phyloP scores from a whole-genome alignment of 1,284 basidiomycete species.

The Xanthoconium separans region DNA sequence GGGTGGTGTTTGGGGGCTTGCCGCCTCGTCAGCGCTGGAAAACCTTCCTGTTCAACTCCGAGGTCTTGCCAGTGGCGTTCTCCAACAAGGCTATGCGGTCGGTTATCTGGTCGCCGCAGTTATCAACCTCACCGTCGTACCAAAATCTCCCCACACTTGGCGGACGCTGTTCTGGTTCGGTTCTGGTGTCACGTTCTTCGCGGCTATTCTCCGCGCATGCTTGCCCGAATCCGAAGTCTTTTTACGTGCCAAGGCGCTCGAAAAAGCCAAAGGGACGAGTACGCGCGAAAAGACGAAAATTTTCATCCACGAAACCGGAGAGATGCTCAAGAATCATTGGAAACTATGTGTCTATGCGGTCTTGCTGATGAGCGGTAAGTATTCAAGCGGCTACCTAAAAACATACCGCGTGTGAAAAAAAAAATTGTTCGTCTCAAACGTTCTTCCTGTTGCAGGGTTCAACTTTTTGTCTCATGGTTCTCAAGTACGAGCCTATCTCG shows the following conservation, averaged over 20 bases:
- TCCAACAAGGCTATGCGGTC: constrained; percentile 81
- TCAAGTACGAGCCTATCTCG: constrained; percentile 41
- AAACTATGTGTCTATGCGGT: constrained; percentile 82
- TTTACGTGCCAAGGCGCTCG: constrained; percentile 54
- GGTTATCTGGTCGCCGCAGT: constrained; percentile 65
- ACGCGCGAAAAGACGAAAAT: constrained; percentile 59
- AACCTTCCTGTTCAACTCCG: constrained; percentile 86
- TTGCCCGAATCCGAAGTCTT: constrained; percentile 86
- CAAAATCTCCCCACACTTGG: constrained; percentile 52
- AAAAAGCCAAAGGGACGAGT: constrained; percentile 40
- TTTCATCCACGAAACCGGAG: constrained; percentile 70
- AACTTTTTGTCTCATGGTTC: constrained; percentile 93
- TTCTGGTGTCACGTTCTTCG: constrained; percentile 71
- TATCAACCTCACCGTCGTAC: constrained; percentile 77
- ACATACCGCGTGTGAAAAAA: neutral
- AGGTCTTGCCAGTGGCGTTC: constrained; percentile 82
- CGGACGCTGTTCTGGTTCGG: constrained; percentile 67
- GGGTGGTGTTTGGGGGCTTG: constrained; percentile 84
- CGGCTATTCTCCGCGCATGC: constrained; percentile 67
- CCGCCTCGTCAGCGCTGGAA: constrained; percentile 79
- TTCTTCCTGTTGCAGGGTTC: constrained; percentile 54
- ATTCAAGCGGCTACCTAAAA: neutral
- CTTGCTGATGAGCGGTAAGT: constrained; percentile 72
- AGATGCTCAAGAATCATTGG: constrained; percentile 88
- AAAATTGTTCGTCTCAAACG: neutral